Evolutionary conservation across 2,329 filamentous ascomycete species (phyloP).

Genomic region (Dactylellina sp.): DNA sequence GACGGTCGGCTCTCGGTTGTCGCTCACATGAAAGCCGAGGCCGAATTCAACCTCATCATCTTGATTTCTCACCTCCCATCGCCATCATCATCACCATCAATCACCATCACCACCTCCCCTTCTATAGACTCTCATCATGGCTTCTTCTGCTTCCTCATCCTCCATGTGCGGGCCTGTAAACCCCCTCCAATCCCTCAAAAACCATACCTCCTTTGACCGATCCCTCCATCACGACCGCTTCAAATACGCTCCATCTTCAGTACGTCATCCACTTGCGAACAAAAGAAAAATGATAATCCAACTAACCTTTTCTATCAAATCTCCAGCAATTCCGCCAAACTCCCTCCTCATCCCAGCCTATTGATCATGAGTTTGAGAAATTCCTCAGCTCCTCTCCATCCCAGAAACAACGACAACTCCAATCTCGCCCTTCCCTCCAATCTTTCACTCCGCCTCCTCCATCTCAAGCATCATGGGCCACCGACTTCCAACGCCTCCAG

Average conservation of each 20-base stretch:
- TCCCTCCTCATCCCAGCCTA: slow-evolving; percentile 68
- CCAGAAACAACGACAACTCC: slow-evolving; percentile 59
- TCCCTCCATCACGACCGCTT: slow-evolving; percentile 79
- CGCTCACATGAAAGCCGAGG: slow-evolving; percentile 50
- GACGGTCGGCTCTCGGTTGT: slow-evolving; percentile 2
- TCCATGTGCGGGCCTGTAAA: slow-evolving; percentile 78
- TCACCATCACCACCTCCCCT: background rate
- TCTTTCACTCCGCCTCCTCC: slow-evolving; percentile 22
- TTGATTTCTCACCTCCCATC: background rate
- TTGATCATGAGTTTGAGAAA: slow-evolving; percentile 77
- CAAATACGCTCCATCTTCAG: slow-evolving; percentile 61
- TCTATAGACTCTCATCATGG: background rate
- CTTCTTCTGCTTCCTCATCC: slow-evolving; percentile 21
- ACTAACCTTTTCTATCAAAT: slow-evolving; percentile 68
- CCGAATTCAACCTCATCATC: slow-evolving; percentile 19
- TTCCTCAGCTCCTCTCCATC: slow-evolving; percentile 66
- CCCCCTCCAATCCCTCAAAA: slow-evolving; percentile 78
- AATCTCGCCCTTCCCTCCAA: slow-evolving; percentile 30
- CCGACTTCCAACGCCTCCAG: slow-evolving; percentile 67
- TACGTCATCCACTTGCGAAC: no score
- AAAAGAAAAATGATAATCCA: no score
- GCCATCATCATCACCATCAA: background rate
- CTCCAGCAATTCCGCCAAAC: slow-evolving; percentile 73
- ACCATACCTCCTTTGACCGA: slow-evolving; percentile 76
- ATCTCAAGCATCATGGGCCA: slow-evolving; percentile 63